Conservation (phyloP, 371 early-diverging fungal species). For the Basidiobolus meristosporus region DNA sequence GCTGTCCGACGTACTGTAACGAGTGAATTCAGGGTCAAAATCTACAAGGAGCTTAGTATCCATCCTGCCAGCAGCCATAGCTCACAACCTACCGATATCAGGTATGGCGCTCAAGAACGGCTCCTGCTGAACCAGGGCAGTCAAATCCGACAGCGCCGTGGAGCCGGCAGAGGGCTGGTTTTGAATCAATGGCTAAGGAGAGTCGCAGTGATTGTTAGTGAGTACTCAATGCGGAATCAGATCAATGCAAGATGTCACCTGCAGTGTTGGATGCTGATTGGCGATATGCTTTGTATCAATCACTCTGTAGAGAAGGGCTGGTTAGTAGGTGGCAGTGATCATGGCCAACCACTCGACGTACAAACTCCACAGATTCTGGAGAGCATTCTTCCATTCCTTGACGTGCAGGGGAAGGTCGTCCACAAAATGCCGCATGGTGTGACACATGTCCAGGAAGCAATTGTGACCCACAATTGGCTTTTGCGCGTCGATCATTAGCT, state of each 20-base stretch:
- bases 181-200: too few species aligned
- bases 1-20: neutral
- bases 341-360: slow-evolving; percentile 2
- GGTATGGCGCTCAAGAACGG: slow-evolving; percentile 10
- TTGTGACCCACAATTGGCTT: slow-evolving; percentile 54
- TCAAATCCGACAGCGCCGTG: slow-evolving; percentile 8
- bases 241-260: neutral
- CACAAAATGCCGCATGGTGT: slow-evolving; percentile 27
- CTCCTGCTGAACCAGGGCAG: slow-evolving; percentile 5
- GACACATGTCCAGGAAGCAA: slow-evolving; percentile 39
- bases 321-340: neutral
- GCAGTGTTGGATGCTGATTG: slow-evolving; percentile 6
- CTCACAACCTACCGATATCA: slow-evolving; percentile 14
- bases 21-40: neutral
- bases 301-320: neutral
- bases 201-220: neutral
- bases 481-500: slow-evolving; percentile 21
- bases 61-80: neutral
- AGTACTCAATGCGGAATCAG: neutral
- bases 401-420: slow-evolving; percentile 20
- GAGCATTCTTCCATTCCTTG: slow-evolving; percentile 20
- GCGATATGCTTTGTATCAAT: neutral
- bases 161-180: slow-evolving; percentile 5
- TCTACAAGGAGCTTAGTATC: neutral
- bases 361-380: slow-evolving; percentile 13